Evolutionary conservation across 2,329 filamentous ascomycete genomes (phyloP), one percentile per base, ranked within the genome.

Genomic region (Phyllosticta citrichinensis): DNA sequence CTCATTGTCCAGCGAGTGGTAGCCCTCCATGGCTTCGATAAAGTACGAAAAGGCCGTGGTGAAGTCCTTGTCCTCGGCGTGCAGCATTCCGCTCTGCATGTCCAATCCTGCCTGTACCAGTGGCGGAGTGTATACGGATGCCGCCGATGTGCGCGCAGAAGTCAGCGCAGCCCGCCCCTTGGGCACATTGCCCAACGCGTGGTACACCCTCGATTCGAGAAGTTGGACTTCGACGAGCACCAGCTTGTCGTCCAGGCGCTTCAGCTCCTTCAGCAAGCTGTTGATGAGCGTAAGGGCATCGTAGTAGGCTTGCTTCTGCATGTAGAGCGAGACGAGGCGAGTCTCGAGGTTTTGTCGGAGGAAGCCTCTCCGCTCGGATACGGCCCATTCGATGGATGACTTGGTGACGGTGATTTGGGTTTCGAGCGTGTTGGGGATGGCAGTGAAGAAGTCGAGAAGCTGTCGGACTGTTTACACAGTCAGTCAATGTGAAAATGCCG

Each of bases 321-420:
- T 97, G 80, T 96, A 91, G 64, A 99, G 87, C 58, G 85, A 83
- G 60, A 99, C 94, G 62, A 99, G 87, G 65, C 94, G 89, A 62
- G 93, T 96, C 81, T 99, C 91, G 72, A 99, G 90, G 76, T 96
- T 96, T 80, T 99, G 94, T 67, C 94, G 91, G 68, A 99, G 85
- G 82, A 99, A 99, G 63, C 91, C 90, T 72, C 94, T 88, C 69
- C 92, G 89, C 80, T 97, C 91, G 58, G 90, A 89, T 60, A 93
- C 90, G 56, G 94, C 94, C 94, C 94, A 99, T 79, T 97, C 93
- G 85, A 99, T 99, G 80, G 91, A 97, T 77, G 94, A 96, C 78
- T 96, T 96, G 71, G 94, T 99, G 69, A 97, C 91, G 74, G 87
- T 80, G 74, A 96, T 91, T 79, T 99, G 94, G 73, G 87, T 89